Evolutionary conservation across 495 filamentous ascomycete genomes (phyloP).

Genomic region (Tuber umbilicatum): DNA sequence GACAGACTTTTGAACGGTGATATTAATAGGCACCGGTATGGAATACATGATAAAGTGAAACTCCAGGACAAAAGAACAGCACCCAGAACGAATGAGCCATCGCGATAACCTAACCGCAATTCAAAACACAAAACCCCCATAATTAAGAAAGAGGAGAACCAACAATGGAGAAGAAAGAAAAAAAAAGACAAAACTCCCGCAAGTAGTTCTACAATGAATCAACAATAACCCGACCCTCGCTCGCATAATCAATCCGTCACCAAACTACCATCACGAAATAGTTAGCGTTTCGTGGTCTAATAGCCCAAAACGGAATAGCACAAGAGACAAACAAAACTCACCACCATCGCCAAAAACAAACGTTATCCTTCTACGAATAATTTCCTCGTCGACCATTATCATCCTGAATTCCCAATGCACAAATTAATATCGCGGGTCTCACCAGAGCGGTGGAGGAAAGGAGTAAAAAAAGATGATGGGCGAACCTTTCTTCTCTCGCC

Average conservation of each 20-base stretch:
- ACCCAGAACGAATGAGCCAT: neutral
- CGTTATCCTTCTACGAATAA: neutral
- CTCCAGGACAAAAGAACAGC: constrained; percentile 7
- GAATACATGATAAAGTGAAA: constrained; percentile 3
- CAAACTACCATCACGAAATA: neutral
- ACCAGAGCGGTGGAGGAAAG: neutral
- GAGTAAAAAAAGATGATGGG: neutral
- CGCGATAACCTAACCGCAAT: neutral
- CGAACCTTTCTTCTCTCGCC: neutral
- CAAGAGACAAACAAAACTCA: neutral
- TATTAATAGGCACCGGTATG: neutral
- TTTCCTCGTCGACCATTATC: neutral
- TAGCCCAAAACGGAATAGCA: neutral
- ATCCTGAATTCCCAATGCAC: neutral
- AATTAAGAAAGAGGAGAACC: neutral
- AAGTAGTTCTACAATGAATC: neutral
- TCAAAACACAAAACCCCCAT: neutral
- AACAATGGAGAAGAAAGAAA: neutral
- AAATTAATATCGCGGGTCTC: neutral
- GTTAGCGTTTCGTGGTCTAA: neutral
- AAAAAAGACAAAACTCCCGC: constrained; percentile 2
- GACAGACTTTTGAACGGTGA: neutral
- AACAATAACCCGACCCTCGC: neutral
- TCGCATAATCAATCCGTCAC: neutral
- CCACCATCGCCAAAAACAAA: neutral